Conservation (phyloP, 306 rosid species). For the Cucumis melo region DNA sequence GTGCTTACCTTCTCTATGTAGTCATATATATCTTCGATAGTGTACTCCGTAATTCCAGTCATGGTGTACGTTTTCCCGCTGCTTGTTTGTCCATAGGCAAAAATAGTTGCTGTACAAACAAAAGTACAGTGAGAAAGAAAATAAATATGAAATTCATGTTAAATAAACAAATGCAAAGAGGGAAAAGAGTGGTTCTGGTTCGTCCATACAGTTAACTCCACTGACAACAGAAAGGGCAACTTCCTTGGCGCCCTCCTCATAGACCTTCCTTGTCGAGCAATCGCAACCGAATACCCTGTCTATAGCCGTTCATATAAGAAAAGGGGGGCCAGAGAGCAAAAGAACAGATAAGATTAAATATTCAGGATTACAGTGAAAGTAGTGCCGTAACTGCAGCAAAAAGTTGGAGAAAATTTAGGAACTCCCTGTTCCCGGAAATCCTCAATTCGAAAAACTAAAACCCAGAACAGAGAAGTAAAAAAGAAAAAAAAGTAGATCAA, state of each 20-base stretch:
- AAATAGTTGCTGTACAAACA: slow-evolving; percentile 62
- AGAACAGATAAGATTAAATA: background rate
- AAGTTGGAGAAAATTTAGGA: background rate
- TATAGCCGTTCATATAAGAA: slow-evolving; percentile 17
- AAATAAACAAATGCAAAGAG: slow-evolving; percentile 4
- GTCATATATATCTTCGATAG: slow-evolving; percentile 67
- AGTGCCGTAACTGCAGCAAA: background rate
- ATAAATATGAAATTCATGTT: slow-evolving; percentile 3
- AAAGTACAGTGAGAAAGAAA: slow-evolving; percentile 3
- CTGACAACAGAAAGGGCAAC: slow-evolving; percentile 85
- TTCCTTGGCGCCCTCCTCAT: slow-evolving; percentile 80
- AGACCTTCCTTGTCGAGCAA: slow-evolving; percentile 73
- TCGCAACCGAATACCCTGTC: slow-evolving; percentile 80
- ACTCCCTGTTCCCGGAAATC: background rate
- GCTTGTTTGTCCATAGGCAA: slow-evolving; percentile 99
- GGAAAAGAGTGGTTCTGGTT: background rate
- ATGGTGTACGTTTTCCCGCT: slow-evolving; percentile 95
- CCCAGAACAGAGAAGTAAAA: background rate
- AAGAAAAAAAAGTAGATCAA: background rate
- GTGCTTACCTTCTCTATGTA: slow-evolving; percentile 51
- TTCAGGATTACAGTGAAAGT: background rate
- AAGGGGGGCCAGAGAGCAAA: slow-evolving; percentile 15
- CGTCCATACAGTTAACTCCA: slow-evolving; percentile 81
- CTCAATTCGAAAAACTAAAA: background rate
- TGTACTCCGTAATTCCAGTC: slow-evolving; percentile 74